phyloP scores from a whole-genome alignment of 805 yeast species.

The Teunomyces stri region DNA sequence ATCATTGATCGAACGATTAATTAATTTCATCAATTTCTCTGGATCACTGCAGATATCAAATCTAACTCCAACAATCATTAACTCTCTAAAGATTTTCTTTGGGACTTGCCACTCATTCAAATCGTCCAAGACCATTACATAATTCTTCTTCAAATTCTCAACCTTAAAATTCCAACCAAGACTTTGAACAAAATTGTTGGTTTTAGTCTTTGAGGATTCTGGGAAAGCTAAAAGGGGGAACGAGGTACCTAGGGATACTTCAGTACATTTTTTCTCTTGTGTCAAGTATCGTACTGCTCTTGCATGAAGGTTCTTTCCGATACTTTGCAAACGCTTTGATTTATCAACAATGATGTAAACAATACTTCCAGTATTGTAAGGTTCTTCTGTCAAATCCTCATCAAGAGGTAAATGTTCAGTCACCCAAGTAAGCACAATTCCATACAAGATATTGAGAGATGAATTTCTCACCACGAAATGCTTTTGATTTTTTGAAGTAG shows the following conservation, averaged over 20 bases:
- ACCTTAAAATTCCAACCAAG: slow-evolving; percentile 41
- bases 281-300: slow-evolving; percentile 50
- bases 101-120: slow-evolving; percentile 52
- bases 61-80: slow-evolving; percentile 55
- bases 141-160: slow-evolving; percentile 19
- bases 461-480: slow-evolving; percentile 60
- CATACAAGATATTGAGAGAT: slow-evolving; percentile 52
- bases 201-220: slow-evolving; percentile 8
- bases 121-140: slow-evolving; percentile 42
- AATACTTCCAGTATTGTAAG: slow-evolving; percentile 37
- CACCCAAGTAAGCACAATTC: slow-evolving; percentile 54
- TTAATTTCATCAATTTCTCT: slow-evolving; percentile 40
- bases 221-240: slow-evolving; percentile 47
- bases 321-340: slow-evolving; percentile 51
- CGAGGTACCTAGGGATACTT: slow-evolving; percentile 41
- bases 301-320: slow-evolving; percentile 53
- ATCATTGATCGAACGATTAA: slow-evolving; percentile 21
- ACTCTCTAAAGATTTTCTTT: slow-evolving; percentile 50
- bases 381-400: slow-evolving; percentile 13
- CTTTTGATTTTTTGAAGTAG: slow-evolving; percentile 31
- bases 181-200: slow-evolving; percentile 30
- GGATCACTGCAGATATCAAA: slow-evolving; percentile 53
- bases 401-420: slow-evolving; percentile 19
- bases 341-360: slow-evolving; percentile 51
- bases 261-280: slow-evolving; percentile 40